Base-by-base conservation (phyloP, 1,139 yeast species). In the Zygotorulaspora mrakii region DNA sequence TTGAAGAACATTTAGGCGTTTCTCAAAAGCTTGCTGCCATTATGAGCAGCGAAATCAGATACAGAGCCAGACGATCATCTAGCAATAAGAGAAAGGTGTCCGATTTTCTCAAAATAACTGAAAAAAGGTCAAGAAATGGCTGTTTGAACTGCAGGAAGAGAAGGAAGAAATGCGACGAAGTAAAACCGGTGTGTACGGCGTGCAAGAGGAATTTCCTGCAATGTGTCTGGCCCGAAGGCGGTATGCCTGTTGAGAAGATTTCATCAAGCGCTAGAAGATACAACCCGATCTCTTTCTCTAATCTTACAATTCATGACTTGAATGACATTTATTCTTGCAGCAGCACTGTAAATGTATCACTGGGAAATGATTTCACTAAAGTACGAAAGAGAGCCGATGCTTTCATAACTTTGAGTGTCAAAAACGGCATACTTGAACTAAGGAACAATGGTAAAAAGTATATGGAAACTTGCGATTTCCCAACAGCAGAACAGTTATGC, bases 121-220 rank as follows among this genome's bases (percentile, higher is more conserved):
- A 50, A 42, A 57, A 55, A 8, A 50, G 74, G 37, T 64, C 74
- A 2, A 64, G 65, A 46, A 61, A 68, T 0, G 76, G 76, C 4
- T 71, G 76, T 42, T 64, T 71, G 45, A 67, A 73, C 14, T 71
- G 77, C 46, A 61, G 77, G 24, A 66, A 65, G 42, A 61, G 76
- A 40, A 71, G 71, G 64, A 72, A 72, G 67, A 73, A 72, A 57
- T 73, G 77, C 53, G 72, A 72, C 49, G 77, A 72, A 49, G 43
- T 32, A 1, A 61, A 49, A 16, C 74, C 74, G 1, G 48, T 54
- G 1, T 71, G 76, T 40, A 51, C 60, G 2, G 70, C 68, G 1
- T 70, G 74, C 48, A 45, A 61, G 13, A 50, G 69, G 12, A 70
- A 69, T 43, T 59, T 64, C 21, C 52, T 70, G 33, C 49, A 59